Evolutionary conservation across 805 yeast species (phyloP), one percentile per base, ranked within the genome.

Genomic region (Clavispora asparagi): DNA sequence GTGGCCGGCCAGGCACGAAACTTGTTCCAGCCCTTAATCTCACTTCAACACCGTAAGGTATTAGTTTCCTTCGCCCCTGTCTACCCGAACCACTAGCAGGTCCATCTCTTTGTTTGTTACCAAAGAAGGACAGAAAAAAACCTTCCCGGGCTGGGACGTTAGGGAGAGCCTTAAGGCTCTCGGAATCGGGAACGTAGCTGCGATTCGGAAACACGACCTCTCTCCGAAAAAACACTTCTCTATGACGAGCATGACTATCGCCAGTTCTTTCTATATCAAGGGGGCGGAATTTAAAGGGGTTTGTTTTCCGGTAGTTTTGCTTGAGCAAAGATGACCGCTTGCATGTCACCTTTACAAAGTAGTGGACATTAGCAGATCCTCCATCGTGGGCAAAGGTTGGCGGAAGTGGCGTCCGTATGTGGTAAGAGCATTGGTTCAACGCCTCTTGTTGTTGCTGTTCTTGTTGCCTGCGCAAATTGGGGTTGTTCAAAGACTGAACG

Each of bases 331-430:
- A 70, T 1, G 82, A 62, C 40, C 82, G 58, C 47, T 76, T 77
- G 37, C 82, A 81, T 0, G 87, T 82, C 9, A 73, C 85, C 60
- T 82, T 82, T 45, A 83, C 70, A 56, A 74, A 82, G 57, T 82
- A 82, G 46, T 71, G 67, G 42, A 80, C 61, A 10, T 60, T 56
- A 7, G 77, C 79, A 56, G 56, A 59, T 32, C 63, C 59, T 12
- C 64, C 67, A 10, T 37, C 41, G 27, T 33, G 35, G 19, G 14
- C 39, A 14, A 54, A 33, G 2, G 53, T 25, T 4, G 59, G 59
- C 7, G 59, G 57, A 10, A 55, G 47, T 26, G 47, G 55, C 4
- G 43, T 27, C 13, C 40, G 42, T 2, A 47, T 28, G 27, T 54
- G 58, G 32, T 52, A 49, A 14, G n/a, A 14, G 2, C 5, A 7